phyloP scores from a whole-genome alignment of 2,329 filamentous ascomycete species.

The Pestalotiopsis sp. region DNA sequence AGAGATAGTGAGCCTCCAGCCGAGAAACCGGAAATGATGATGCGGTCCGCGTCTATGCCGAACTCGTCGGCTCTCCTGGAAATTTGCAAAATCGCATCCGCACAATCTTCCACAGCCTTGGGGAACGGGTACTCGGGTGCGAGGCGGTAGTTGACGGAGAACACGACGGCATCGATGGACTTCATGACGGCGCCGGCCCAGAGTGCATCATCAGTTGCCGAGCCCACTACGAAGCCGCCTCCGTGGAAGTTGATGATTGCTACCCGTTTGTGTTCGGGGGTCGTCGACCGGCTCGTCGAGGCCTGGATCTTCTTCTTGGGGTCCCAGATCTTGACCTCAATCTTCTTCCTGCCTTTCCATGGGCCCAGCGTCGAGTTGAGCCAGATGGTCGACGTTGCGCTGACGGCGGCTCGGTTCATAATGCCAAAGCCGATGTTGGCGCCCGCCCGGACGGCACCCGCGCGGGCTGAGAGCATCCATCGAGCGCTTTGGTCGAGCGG shows the following conservation, averaged over 20 bases:
- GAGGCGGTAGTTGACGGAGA: slow-evolving; percentile 68
- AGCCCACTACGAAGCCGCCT: slow-evolving; percentile 67
- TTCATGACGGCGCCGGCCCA: slow-evolving; percentile 58
- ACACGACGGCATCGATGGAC: slow-evolving; percentile 58
- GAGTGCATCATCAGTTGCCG: slow-evolving; percentile 63
- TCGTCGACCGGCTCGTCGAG: background rate
- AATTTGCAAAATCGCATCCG: slow-evolving; percentile 65
- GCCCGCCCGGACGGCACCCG: slow-evolving; percentile 23
- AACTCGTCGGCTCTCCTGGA: slow-evolving; percentile 57
- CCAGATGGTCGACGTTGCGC: slow-evolving; percentile 26
- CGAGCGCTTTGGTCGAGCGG: slow-evolving; percentile 15
- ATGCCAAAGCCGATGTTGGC: slow-evolving; percentile 26
- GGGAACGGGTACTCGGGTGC: slow-evolving; percentile 68
- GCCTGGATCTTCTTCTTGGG: slow-evolving; percentile 21
- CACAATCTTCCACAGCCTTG: slow-evolving; percentile 65
- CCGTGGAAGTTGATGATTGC: slow-evolving; percentile 69
- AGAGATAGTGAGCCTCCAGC: slow-evolving; percentile 60
- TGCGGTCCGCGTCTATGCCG: slow-evolving; percentile 55
- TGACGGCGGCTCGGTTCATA: slow-evolving; percentile 21
- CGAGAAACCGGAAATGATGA: slow-evolving; percentile 66
- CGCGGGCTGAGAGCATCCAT: slow-evolving; percentile 30
- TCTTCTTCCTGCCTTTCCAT: slow-evolving; percentile 24
- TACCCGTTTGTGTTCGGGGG: slow-evolving; percentile 36
- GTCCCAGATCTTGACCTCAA: slow-evolving; percentile 30
- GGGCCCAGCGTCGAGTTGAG: slow-evolving; percentile 28